phyloP scores from a whole-genome alignment of 1,284 basidiomycete species.

The Baeospora myosura region DNA sequence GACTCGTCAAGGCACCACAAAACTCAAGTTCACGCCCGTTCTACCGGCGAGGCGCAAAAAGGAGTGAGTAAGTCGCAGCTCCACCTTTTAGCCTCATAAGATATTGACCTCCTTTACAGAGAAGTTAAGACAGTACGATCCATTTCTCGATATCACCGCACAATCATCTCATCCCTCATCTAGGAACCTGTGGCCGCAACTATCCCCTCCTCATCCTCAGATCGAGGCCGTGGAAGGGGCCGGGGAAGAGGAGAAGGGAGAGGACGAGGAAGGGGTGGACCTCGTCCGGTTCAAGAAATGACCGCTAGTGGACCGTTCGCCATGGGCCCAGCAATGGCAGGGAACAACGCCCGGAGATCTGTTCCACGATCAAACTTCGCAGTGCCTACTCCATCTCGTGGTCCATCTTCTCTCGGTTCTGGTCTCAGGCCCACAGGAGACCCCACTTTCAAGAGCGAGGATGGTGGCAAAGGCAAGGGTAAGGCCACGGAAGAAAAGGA shows the following conservation, averaged over 20 bases:
- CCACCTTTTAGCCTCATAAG: constrained; percentile 6
- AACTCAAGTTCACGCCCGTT: constrained; percentile 74
- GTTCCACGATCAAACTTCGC: constrained; percentile 50
- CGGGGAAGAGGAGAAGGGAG: constrained; percentile 41
- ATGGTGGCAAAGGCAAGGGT: constrained; percentile 19
- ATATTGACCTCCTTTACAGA: constrained; percentile 17
- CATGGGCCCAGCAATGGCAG: constrained; percentile 68
- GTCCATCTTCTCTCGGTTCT: constrained; percentile 37
- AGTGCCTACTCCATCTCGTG: constrained; percentile 30
- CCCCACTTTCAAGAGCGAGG: constrained; percentile 28
- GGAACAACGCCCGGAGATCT: constrained; percentile 42
- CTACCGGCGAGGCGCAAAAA: constrained; percentile 66
- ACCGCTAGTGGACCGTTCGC: constrained; percentile 80
- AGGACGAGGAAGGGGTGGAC: constrained; percentile 40
- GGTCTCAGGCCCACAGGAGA: constrained; percentile 37
- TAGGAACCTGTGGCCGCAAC: constrained; percentile 47
- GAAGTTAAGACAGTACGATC: constrained; percentile 36
- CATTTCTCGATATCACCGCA: constrained; percentile 4
- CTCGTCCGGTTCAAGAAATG: constrained; percentile 59
- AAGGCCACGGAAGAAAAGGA: constrained; percentile 35
- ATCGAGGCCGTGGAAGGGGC: constrained; percentile 39
- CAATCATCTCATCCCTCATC: constrained; percentile 16
- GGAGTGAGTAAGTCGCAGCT: constrained; percentile 46
- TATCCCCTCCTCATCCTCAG: constrained; percentile 26
- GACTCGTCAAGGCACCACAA: constrained; percentile 63